Base-by-base conservation (phyloP, 1,284 basidiomycete genomes). In the Cerioporus squamosus region DNA sequence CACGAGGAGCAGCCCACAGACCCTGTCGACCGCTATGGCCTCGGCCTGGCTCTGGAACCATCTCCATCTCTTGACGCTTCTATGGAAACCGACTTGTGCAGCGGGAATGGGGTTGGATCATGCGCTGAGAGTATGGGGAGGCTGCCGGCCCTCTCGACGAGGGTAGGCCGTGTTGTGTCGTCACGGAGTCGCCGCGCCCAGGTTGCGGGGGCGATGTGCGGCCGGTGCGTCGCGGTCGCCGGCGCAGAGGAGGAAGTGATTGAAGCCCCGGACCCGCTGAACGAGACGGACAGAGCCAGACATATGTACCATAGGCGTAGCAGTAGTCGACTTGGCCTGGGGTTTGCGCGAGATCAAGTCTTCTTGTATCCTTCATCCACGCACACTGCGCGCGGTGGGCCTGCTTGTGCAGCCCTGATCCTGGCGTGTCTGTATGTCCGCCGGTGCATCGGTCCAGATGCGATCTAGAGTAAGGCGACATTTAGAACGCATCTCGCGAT, bases 311-410 rank as follows among this genome's bases (percentile, higher is more conserved):
- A 44, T 57, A 56, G 47, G 39, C 38, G 44, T 59, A 61, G 62
- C 51, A 56, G 51, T 61, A 60, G 58, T 60, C 50, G 57, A 48
- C 47, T 57, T 44, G 49, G 60, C 50, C 49, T 45, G 55, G 50
- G 51, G 38, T 51, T 38, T 55, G 60, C 51, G 48, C 60, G 59
- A 62, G 54, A 55, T 58, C 51, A 46, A 56, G 33, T 53, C 51
- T 47, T 64, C 55, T 62, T 62, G 63, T 62, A 64, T 64, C 58
- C 60, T 60, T 60, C 54, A 51, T 36, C 48, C 14, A 36, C 33
- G 33, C 33, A 15, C 33, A 36, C 6, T 36, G 33, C 33, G 33
- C 33, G 33, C 33, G 33, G 33, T 36, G 33, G 3, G 33, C 33
- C 33, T 36, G 33, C 33, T 15, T 29, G 2, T 29, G 26, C 33